Base-by-base conservation (phyloP, 208 protist genomes). In the Crithidia thermophila region DNA sequence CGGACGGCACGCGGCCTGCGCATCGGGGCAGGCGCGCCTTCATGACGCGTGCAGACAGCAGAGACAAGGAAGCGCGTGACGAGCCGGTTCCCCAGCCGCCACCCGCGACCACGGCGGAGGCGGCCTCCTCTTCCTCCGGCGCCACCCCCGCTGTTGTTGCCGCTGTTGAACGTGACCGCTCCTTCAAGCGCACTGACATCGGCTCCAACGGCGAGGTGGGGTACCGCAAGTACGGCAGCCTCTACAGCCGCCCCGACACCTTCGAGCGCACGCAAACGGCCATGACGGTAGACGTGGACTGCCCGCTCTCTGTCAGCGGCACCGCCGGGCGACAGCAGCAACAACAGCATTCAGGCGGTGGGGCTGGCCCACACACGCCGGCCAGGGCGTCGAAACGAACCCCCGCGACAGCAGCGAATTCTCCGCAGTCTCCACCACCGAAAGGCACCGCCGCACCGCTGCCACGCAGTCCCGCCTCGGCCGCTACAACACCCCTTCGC, bases 221-320 rank as follows among this genome's bases (percentile, higher is more conserved):
- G 33, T 67, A 31, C 23, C 43, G 27, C 20, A 46, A 14, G 18
- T 43, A 25, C 43, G 34, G 27, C 23, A 57, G 60, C 28, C 27
- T 63, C 9, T 52, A 28, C 31, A 0, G 27, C 11, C 56, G 53
- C 31, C 37, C 36, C 9, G 45, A 68, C 1, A 52, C 60, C 27
- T 62, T 64, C 39, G 68, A 63, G 42, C 42, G 36, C 18, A 75
- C 52, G 20, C 68, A 68, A 11, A 68, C 60, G 6, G 18, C 68
- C 28, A 57, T 61, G 33, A 75, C 60, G 16, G 53, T 75, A 11
- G 60, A 75, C 53, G 59, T 68, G 53, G 60, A 68, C 25, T 16
- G 47, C 23, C 60, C 64, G 30, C 34, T 30, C 25, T 68, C 60
- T 18, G 57, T 39, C 8, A 25, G 9, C 11, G 42, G 20, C 21